Conservation (phyloP, 2,329 filamentous ascomycete genomes). For the Ceratocystis eucalypticola region DNA sequence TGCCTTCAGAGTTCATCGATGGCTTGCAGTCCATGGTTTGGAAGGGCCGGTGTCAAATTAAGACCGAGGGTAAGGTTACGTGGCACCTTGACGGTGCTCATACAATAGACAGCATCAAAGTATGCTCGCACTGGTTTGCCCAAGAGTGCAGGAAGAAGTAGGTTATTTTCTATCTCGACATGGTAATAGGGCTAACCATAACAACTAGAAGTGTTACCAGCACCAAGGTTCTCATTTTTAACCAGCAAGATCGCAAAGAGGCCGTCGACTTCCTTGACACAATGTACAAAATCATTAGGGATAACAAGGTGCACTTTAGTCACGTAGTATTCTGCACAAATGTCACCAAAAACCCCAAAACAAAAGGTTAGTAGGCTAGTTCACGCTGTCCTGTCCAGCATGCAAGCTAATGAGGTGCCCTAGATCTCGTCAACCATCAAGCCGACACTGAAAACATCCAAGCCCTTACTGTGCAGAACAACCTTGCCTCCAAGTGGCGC, state of each 20-base stretch:
- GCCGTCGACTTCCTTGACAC: conserved; percentile 40
- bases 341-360: conserved; percentile 30
- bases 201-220: conserved; percentile 24
- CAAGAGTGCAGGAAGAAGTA: conserved; percentile 30
- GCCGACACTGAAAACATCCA: conserved; percentile 39
- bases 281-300: conserved; percentile 29
- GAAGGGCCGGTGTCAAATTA: conserved; percentile 63
- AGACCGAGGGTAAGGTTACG: conserved; percentile 33
- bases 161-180: conserved; percentile 9
- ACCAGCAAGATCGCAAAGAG: conserved; percentile 55
- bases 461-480: conserved; percentile 39
- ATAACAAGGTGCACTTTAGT: conserved; percentile 39
- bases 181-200: background rate
- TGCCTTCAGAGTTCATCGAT: conserved; percentile 52
- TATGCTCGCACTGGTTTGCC: conserved; percentile 73
- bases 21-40: conserved; percentile 66
- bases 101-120: conserved; percentile 74
- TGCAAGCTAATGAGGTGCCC: background rate
- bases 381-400: too few species aligned
- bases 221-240: conserved; percentile 61
- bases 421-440: conserved; percentile 44
- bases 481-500: conserved; percentile 39
- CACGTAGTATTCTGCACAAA: conserved; percentile 78
- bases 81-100: conserved; percentile 95
- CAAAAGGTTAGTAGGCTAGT: conserved; percentile 26